Base-by-base conservation (phyloP, 257 asterid genomes). In the Nicotiana attenuata region DNA sequence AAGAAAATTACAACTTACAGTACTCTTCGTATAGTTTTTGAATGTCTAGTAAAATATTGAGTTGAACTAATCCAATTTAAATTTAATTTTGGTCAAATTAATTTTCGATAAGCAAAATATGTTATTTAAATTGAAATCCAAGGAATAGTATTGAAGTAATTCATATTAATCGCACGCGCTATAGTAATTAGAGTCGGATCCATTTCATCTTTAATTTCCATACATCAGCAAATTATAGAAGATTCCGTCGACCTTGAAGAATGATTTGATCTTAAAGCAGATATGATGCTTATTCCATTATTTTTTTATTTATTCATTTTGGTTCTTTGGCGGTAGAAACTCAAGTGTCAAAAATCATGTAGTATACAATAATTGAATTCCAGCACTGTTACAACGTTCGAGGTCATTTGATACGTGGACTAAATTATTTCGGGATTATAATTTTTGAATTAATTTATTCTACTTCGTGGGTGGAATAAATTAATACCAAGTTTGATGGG, bases 251-350 rank as follows among this genome's bases (percentile, higher is more conserved):
- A 2, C 50, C 17, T 31, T 47, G n/a, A 47, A 45, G 61, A 73
- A 47, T 73, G 35, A 24, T 73, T 73, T 73, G 61, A 73, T 73
- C 11, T n/a, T 73, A 47, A 73, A 45, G 24, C 2, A 73, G 22
- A 73, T 47, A 47, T 47, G 61, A 73, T 73, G 56, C 78, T 66
- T 66, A 81, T 65, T 59, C 63, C n/a, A 80, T 47, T 19, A 65
- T 10, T 16, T 52, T 7, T 65, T 6, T 22, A 22, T 13, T 45
- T 50, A 75, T 50, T 1, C 56, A 52, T 52, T 20, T 75, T 75
- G n/a, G 22, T 47, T 22, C 10, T 75, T 22, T 14, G 56, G 56
- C 19, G 5, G 29, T 9, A 35, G 16, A 26, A n/a, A 38, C 10
- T 38, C 5, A 68, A 68, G 55, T 35, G 55, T 67, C 55, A 5